Base-by-base conservation (phyloP, 306 rosid genomes). In the Cucurbita ficifolia region DNA sequence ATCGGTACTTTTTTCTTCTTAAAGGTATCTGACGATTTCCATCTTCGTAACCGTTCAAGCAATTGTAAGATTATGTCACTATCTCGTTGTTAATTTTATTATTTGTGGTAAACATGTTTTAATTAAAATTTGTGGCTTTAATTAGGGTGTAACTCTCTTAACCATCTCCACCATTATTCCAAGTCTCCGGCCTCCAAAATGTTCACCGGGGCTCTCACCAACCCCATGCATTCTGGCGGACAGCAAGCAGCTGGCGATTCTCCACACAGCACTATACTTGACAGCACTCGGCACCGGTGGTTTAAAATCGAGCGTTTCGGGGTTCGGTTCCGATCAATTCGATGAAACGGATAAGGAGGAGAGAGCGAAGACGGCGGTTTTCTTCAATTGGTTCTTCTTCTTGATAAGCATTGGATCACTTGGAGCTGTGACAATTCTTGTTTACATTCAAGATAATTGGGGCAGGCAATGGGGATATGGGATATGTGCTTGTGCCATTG, bases 391-490 rank as follows among this genome's bases (percentile, higher is more conserved):
- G 97, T 93, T 90, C 84, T 90, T 88, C 81, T 93, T 93, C 83
- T 85, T 90, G 56, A 89, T 89, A 38, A 90, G 93, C 84, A 72
- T 84, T 8, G 97, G 98, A 5, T 87, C 98, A 2, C 83, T 93
- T 16, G 80, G 39, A 0, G 98, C 96, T 2, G 88, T 84, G 46
- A 90, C 96, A 0, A 38, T 90, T 70, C 88, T 93, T 1, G 96
- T 93, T 0, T 93, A 87, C 78, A 79, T 93, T 42, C 85, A 90
- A 50, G 97, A 88, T 77, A 81, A 87, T 79, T 7, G 79, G 62
- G 97, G 98, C 1, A 82, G 98, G 57, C 39, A 52, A 16, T 90
- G 97, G 98, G 98, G 97, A 0, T 93, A 88, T 59, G 98, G 98
- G 1, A 90, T 88, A 0, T 93, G 96, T 10, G 96, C 85, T 0